Evolutionary conservation across 331 rosid species (phyloP).

Genomic region (Acacia concinna): DNA sequence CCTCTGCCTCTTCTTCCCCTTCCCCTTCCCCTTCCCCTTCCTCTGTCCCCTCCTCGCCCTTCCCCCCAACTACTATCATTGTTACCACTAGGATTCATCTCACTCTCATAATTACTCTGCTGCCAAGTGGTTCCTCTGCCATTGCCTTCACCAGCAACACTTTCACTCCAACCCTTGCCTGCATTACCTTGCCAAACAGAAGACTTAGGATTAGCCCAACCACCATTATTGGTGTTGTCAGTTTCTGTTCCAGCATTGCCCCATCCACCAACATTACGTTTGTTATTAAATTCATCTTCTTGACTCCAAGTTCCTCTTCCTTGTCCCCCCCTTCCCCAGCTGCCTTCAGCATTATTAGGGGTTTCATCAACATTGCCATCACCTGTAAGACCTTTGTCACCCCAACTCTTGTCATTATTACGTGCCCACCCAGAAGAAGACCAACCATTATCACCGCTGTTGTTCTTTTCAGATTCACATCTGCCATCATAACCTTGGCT

Average conservation of each 20-base stretch:
- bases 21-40: slow-evolving; percentile 38
- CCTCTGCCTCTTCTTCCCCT: slow-evolving; percentile 40
- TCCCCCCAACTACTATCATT: slow-evolving; percentile 27
- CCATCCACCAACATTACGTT: background rate
- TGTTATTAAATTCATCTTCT: background rate
- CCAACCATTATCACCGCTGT: background rate
- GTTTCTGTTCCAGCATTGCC: background rate
- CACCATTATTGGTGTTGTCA: background rate
- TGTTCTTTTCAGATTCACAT: background rate
- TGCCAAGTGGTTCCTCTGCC: background rate
- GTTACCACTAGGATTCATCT: background rate
- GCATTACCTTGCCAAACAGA: background rate
- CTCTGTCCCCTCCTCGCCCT: slow-evolving; percentile 32
- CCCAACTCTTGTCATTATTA: background rate
- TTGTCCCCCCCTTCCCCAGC: background rate
- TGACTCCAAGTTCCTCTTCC: background rate
- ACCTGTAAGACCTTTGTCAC: background rate
- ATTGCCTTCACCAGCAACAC: background rate
- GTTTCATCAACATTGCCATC: background rate
- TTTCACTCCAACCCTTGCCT: slow-evolving; percentile 2
- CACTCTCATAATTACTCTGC: slow-evolving; percentile 1
- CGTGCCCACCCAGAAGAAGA: background rate
- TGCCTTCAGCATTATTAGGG: background rate
- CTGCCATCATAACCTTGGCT: background rate
- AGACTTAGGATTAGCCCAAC: slow-evolving; percentile 1